These are phyloP conservation scores for Calocera viscosa DNA, from an alignment of 768 basidiomycete species.

Conservation along the genomic window DNA sequence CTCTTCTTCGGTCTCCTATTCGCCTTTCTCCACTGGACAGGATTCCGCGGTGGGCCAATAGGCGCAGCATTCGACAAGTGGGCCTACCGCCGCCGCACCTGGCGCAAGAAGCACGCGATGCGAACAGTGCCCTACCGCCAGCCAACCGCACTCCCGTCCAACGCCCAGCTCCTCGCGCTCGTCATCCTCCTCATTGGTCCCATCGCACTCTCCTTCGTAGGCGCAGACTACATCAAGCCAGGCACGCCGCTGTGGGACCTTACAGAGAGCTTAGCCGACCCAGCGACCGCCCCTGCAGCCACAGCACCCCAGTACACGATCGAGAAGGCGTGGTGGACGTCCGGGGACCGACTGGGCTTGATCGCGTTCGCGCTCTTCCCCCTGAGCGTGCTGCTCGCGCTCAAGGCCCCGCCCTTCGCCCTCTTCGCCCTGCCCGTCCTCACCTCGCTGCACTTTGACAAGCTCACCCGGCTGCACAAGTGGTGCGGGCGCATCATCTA, in stretches of 20 bases:
- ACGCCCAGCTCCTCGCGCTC: conserved; percentile 47
- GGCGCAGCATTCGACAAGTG: conserved; percentile 50
- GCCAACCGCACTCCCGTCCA: conserved; percentile 43
- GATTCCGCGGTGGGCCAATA: conserved; percentile 31
- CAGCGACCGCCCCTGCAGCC: conserved; percentile 27
- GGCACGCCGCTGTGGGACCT: conserved; percentile 36
- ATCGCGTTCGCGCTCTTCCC: conserved; percentile 62
- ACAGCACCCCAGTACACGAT: conserved; percentile 48
- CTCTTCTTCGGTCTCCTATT: conserved; percentile 32
- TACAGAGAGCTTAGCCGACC: conserved; percentile 15
- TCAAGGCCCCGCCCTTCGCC: too few relatives aligned
- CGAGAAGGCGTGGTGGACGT: conserved; percentile 57
- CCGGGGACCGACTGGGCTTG: conserved; percentile 51
- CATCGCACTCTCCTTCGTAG: conserved; percentile 41
- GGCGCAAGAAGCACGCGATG: conserved; percentile 38
- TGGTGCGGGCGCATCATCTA: conserved; percentile 63
- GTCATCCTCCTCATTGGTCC: conserved; percentile 34
- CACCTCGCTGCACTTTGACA: conserved; percentile 60
- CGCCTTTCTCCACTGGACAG: conserved; percentile 35
- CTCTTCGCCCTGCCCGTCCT: conserved; percentile 51
- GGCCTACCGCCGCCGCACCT: conserved; percentile 45
- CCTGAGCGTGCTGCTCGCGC: too few relatives aligned
- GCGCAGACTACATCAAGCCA: conserved; percentile 57
- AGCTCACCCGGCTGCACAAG: conserved; percentile 56
- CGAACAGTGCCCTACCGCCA: conserved; percentile 32